A percentile compares a stretch with the other conserved stretches of the same genome.
Evolutionary conservation across 176 grass and related monocot genomes (phyloP).

Genomic region (Leersia perrieri): DNA sequence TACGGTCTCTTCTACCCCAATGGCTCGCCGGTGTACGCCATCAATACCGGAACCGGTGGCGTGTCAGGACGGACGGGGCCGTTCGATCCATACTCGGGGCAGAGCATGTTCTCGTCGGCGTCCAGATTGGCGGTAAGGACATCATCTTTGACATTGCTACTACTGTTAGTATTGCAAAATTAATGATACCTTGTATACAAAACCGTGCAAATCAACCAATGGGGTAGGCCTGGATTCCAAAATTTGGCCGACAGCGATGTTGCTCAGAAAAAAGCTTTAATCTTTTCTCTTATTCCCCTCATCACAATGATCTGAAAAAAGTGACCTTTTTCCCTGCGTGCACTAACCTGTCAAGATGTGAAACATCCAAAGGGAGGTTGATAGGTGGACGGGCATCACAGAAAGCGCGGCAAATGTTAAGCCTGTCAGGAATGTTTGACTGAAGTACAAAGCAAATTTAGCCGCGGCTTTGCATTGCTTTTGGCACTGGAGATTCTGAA

Average conservation of each 20-base stretch:
- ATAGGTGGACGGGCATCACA: slow-evolving; percentile 28
- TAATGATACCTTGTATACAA: slow-evolving; percentile 30
- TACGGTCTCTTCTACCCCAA: slow-evolving; percentile 75
- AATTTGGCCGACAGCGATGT: slow-evolving; percentile 37
- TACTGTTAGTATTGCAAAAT: slow-evolving; percentile 14
- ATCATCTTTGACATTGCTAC: slow-evolving; percentile 4
- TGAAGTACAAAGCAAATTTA: slow-evolving; percentile 1
- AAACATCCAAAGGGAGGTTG: slow-evolving; percentile 29
- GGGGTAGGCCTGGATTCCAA: slow-evolving; percentile 45
- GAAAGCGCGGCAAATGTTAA: slow-evolving; percentile 15
- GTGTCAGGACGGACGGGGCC: background rate
- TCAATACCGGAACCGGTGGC: slow-evolving; percentile 25
- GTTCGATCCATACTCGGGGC: slow-evolving; percentile 35
- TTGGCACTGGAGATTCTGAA: background rate
- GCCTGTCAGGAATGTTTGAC: slow-evolving; percentile 35
- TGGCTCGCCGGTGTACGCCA: slow-evolving; percentile 59
- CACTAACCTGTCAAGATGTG: slow-evolving; percentile 15
- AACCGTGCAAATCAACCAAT: slow-evolving; percentile 32
- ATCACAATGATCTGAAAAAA: slow-evolving; percentile 21
- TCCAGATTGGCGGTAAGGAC: slow-evolving; percentile 42
- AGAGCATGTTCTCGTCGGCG: slow-evolving; percentile 46
- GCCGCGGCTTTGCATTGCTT: background rate
- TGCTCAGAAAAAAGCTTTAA: background rate
- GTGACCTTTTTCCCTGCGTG: slow-evolving; percentile 4
- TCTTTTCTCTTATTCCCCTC: slow-evolving; percentile 31